These are phyloP conservation scores for Corynascus novoguineensis DNA, from an alignment of 495 filamentous ascomycete genomes.

Conservation along the genomic window DNA sequence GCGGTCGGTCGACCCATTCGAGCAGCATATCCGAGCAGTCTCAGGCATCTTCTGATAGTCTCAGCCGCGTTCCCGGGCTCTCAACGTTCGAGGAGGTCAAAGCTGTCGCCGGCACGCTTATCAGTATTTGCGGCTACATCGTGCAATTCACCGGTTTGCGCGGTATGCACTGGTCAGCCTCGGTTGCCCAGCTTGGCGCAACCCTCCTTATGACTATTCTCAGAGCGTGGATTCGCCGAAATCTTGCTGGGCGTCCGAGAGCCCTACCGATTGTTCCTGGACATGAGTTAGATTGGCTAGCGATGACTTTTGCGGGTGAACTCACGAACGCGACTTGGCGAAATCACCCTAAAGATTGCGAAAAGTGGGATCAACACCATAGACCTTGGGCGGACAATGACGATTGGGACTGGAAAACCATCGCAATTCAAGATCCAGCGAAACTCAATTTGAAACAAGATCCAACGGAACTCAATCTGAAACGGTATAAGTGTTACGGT, in stretches of 20 bases:
- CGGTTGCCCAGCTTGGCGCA: slow-evolving; percentile 41
- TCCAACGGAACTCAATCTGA: not conserved
- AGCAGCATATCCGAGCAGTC: not conserved
- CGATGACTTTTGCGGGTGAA: not conserved
- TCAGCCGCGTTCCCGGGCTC: not conserved
- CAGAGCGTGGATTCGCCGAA: slow-evolving; percentile 40
- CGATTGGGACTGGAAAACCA: not conserved
- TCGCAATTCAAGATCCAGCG: not conserved
- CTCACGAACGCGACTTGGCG: not conserved
- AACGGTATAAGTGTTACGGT: not conserved
- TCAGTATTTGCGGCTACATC: slow-evolving; percentile 45
- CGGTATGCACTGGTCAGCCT: slow-evolving; percentile 46
- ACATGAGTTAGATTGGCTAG: not conserved
- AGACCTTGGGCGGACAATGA: not conserved
- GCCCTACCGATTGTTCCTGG: not conserved
- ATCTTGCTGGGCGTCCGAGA: not conserved
- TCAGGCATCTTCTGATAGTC: not conserved
- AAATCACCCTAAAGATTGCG: not conserved
- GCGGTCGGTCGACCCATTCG: too few species aligned
- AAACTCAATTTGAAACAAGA: too few species aligned
- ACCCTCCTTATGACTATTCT: slow-evolving; percentile 45
- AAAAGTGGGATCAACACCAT: not conserved
- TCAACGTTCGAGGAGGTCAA: slow-evolving; percentile 1
- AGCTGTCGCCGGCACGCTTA: slow-evolving; percentile 17
- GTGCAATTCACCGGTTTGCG: slow-evolving; percentile 48